These are phyloP conservation scores for Hyphopichia fennica DNA, from an alignment of 1,139 yeast genomes.

Conservation along the genomic window DNA sequence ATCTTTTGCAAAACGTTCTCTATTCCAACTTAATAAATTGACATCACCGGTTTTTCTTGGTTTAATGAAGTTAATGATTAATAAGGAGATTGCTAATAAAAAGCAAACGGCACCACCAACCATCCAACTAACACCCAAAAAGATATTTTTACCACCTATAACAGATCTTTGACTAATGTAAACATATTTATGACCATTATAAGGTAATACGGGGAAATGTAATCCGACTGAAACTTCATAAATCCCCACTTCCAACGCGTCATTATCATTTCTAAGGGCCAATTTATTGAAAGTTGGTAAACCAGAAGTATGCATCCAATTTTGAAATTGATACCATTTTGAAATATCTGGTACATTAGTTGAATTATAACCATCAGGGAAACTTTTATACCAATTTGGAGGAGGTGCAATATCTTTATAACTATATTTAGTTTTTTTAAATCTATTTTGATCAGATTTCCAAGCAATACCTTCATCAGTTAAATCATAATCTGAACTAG, in stretches of 20 bases:
- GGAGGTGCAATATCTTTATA: slow-evolving; percentile 71
- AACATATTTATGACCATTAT: slow-evolving; percentile 78
- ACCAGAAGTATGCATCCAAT: slow-evolving; percentile 97
- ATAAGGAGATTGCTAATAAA: slow-evolving; percentile 56
- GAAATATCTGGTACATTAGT: slow-evolving; percentile 63
- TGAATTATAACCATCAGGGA: slow-evolving; percentile 70
- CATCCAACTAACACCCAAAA: slow-evolving; percentile 86
- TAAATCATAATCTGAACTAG: slow-evolving; percentile 45
- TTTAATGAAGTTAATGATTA: slow-evolving; percentile 58
- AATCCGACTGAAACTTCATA: slow-evolving; percentile 74
- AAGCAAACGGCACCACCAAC: slow-evolving; percentile 91
- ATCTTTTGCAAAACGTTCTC: slow-evolving; percentile 27
- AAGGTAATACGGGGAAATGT: slow-evolving; percentile 85
- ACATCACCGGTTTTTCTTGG: slow-evolving; percentile 80
- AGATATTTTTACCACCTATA: slow-evolving; percentile 87
- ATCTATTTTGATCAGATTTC: slow-evolving; percentile 59
- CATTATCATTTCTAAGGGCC: slow-evolving; percentile 75
- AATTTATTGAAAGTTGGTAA: slow-evolving; percentile 82
- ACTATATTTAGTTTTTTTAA: slow-evolving; percentile 58
- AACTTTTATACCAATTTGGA: slow-evolving; percentile 67
- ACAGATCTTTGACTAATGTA: slow-evolving; percentile 83
- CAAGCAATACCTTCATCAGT: slow-evolving; percentile 64
- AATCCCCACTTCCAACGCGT: slow-evolving; percentile 58
- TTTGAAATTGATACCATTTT: slow-evolving; percentile 72
- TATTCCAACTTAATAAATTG: slow-evolving; percentile 72